A percentile compares a stretch with the other conserved stretches of the same genome.
These are phyloP conservation scores for Colletotrichum noveboracense DNA, from an alignment of 2,329 filamentous ascomycete species.

Conservation along the genomic window DNA sequence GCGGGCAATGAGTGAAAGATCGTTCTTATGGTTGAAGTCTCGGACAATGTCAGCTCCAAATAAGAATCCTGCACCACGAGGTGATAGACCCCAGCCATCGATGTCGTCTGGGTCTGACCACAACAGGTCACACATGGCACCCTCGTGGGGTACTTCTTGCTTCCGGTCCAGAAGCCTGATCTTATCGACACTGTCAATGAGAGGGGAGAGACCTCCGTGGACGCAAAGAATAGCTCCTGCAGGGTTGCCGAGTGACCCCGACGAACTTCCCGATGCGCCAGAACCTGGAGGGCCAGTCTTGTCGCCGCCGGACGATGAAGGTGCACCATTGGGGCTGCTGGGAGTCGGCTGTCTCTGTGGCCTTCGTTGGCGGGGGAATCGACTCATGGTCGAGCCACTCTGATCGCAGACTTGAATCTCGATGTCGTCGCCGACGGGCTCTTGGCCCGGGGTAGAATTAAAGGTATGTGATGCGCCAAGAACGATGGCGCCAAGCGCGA, in stretches of 20 bases:
- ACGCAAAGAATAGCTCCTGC: slow-evolving; percentile 92
- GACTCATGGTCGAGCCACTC: slow-evolving; percentile 77
- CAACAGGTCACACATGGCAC: slow-evolving; percentile 96
- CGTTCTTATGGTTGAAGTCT: slow-evolving; percentile 93
- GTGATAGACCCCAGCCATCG: slow-evolving; percentile 94
- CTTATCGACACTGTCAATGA: slow-evolving; percentile 94
- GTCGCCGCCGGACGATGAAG: slow-evolving; percentile 35
- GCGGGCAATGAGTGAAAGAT: slow-evolving; percentile 88
- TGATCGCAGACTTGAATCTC: slow-evolving; percentile 95
- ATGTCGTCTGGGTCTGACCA: slow-evolving; percentile 99
- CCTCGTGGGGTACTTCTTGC: slow-evolving; percentile 97
- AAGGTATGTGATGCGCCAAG: slow-evolving; percentile 81
- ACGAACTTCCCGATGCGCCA: slow-evolving; percentile 74
- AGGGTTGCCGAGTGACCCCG: slow-evolving; percentile 67
- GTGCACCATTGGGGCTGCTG: slow-evolving; percentile 32
- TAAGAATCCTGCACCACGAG: slow-evolving; percentile 91
- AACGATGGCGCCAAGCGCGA: slow-evolving; percentile 87
- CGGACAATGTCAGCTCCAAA: slow-evolving; percentile 97
- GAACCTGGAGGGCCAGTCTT: slow-evolving; percentile 79
- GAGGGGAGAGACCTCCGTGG: slow-evolving; percentile 88
- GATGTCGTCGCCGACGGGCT: slow-evolving; percentile 70
- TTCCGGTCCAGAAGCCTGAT: slow-evolving; percentile 94
- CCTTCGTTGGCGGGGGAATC: slow-evolving; percentile 59
- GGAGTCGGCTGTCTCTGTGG: slow-evolving; percentile 25
- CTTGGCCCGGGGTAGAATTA: slow-evolving; percentile 48